Evolutionary conservation across 2,329 filamentous ascomycete genomes (phyloP), one percentile per base, ranked within the genome.

Genomic region (Penicillium sp.): DNA sequence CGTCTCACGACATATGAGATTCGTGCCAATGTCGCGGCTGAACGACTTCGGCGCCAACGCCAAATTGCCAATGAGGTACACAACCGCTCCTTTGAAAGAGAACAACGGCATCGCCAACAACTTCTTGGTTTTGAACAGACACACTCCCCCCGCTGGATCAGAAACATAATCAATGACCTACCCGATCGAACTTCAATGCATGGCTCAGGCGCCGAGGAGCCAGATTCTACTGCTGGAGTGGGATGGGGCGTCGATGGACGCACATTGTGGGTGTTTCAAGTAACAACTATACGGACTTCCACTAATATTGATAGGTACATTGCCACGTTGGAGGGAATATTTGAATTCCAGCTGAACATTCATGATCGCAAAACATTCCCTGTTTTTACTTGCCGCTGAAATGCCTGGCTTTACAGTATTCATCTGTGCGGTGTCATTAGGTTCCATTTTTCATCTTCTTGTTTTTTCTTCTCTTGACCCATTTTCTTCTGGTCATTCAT

Each of bases 361-460:
- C 69, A 72, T 36, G 77, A 79, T 57, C 75, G 77, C 47, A 78
- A 78, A 65, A 77, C 72, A 9, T 79, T 78, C 56, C 76, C 77
- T 23, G 65, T 71, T 8, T 69, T 77, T 41, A 70, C 69, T 38
- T 76, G 72, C 56, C 70, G 76, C 51, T 79, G 59, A 74, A 30
- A 6, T 23, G n/a, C 13, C 47, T 36, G 14, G 34, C 23, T 18
- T 38, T 23, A 34, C 41, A 11, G 18, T 30, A 27, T 27, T n/a
- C 42, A 23, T 30, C 43, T 27, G 7, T 26, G 47, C 18, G 14
- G 10, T 13, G 16, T 50, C 38, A 26, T 39, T 50, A 11, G 36
- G 14, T 40, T 35, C 18, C 29, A 23, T 30, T 35, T 42, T 40
- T 32, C 9, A 6, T 19, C 18, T 1, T 14, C n/a, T n/a, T n/a